Percentiles rank a stretch among this genome's conserved stretches.
These are phyloP conservation scores for sunflower (Helianthus annuus) DNA, from an alignment of 129 eudicot species.

Conservation along the genomic window HanXRQr2.0-SUNRISE NC_035435.2:57091828-57092327, in stretches of 20 bases:
- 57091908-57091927: too few relatives aligned
- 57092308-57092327: slow-evolving; percentile 89
- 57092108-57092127: slow-evolving; percentile 54
- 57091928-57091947: too few relatives aligned
- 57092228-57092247: slow-evolving; percentile 58
- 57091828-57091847: too few relatives aligned
- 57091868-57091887: too few relatives aligned
- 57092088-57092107: background rate
- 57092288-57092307: slow-evolving; percentile 67
- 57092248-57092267: slow-evolving; percentile 44
- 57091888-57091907: too few relatives aligned
- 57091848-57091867: too few relatives aligned
- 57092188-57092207: slow-evolving; percentile 66
- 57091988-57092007: too few relatives aligned
- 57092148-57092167: slow-evolving; percentile 51
- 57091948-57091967: too few relatives aligned
- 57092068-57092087: too few relatives aligned
- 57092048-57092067: slow-evolving; percentile 8
- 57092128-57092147: slow-evolving; percentile 50
- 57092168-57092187: slow-evolving; percentile 64
- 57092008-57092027: background rate
- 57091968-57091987: too few relatives aligned
- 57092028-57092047: background rate
- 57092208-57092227: slow-evolving; percentile 65
- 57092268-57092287: slow-evolving; percentile 57